A percentile compares a stretch with the other conserved stretches of the same genome.
These are phyloP conservation scores for Cystobasidium tubakii DNA, from an alignment of 768 basidiomycete species.

Conservation along the genomic window DNA sequence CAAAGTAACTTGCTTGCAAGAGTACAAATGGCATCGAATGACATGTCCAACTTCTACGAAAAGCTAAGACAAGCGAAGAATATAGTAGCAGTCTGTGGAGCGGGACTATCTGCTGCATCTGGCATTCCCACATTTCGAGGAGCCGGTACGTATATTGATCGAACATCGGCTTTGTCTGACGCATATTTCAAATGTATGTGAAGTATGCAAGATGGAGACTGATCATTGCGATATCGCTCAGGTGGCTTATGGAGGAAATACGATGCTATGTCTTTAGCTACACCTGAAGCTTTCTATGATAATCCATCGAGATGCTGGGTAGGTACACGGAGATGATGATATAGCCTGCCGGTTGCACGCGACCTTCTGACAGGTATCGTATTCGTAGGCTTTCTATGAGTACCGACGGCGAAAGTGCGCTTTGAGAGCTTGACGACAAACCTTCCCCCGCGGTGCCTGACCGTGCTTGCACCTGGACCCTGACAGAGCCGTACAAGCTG, in stretches of 20 bases:
- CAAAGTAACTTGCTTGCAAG: background rate
- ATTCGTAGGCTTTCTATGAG: constrained; percentile 59
- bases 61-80: background rate
- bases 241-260: constrained; percentile 38
- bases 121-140: constrained; percentile 37
- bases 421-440: constrained; percentile 20
- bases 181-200: too few relatives aligned
- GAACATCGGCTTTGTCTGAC: too few relatives aligned
- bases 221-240: too few relatives aligned
- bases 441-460: constrained; percentile 12
- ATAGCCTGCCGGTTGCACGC: too few relatives aligned
- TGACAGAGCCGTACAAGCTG: constrained; percentile 53
- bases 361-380: constrained; percentile 1
- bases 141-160: background rate
- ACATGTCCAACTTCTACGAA: constrained; percentile 22
- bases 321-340: too few relatives aligned
- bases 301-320: constrained; percentile 34
- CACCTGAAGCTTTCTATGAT: constrained; percentile 37
- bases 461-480: background rate
- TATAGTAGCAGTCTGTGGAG: constrained; percentile 17
- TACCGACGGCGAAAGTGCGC: constrained; percentile 55
- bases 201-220: too few relatives aligned
- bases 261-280: constrained; percentile 37
- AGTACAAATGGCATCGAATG: background rate
- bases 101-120: constrained; percentile 33